A percentile compares a stretch with the other conserved stretches of the same genome.
phyloP scores from a whole-genome alignment of 2,329 filamentous ascomycete species.

The Dactylellina parvicollis region DNA sequence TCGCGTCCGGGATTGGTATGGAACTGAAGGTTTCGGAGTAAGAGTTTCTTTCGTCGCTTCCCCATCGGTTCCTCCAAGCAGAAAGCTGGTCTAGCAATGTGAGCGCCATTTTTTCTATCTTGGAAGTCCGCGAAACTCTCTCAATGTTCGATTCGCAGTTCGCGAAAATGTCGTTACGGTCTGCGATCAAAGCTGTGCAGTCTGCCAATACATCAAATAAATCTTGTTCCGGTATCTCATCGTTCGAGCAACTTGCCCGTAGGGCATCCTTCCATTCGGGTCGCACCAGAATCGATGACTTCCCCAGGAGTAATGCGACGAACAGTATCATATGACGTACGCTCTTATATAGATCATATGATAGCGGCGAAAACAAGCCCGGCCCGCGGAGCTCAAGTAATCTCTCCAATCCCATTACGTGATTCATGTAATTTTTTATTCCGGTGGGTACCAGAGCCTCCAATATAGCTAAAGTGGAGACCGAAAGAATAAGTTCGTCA shows the following conservation, averaged over 20 bases:
- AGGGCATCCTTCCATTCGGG: slow-evolving; percentile 58
- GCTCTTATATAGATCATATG: slow-evolving; percentile 56
- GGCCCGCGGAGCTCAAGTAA: slow-evolving; percentile 58
- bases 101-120: background rate
- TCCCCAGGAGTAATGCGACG: slow-evolving; percentile 55
- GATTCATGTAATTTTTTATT: slow-evolving; percentile 57
- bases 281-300: slow-evolving; percentile 58
- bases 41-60: background rate
- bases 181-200: slow-evolving; percentile 57
- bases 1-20: background rate
- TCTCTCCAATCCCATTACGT: slow-evolving; percentile 59
- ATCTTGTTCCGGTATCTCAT: slow-evolving; percentile 57
- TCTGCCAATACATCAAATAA: slow-evolving; percentile 59
- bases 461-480: slow-evolving; percentile 58
- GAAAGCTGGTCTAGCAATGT: background rate
- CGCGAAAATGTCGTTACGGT: slow-evolving; percentile 46
- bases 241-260: slow-evolving; percentile 47
- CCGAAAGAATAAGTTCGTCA: slow-evolving; percentile 58
- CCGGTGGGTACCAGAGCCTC: slow-evolving; percentile 58
- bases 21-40: background rate
- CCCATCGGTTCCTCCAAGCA: slow-evolving; percentile 3
- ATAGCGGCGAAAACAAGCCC: slow-evolving; percentile 38
- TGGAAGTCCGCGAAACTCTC: background rate
- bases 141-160: background rate
- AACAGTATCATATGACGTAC: slow-evolving; percentile 58